Evolutionary conservation across 495 filamentous ascomycete genomes (phyloP).

Genomic region (Talaromyces trachyspermus): DNA sequence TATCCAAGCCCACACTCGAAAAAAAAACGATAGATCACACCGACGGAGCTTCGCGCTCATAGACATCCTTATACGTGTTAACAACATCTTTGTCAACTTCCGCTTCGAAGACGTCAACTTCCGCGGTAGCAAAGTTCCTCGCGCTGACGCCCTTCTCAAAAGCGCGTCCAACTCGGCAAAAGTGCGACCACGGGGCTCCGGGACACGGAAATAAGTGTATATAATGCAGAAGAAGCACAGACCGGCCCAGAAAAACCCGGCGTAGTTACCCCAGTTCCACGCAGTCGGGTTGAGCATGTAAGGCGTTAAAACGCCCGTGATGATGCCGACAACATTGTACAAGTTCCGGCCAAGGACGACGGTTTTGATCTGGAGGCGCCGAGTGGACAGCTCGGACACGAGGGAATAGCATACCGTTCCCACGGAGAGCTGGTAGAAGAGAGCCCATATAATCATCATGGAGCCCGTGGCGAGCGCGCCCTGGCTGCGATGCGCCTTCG

Average conservation of each 20-base stretch:
- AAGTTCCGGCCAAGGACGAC: constrained; percentile 62
- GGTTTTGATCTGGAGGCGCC: constrained; percentile 71
- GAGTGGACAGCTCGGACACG: constrained; percentile 66
- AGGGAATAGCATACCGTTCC: constrained; percentile 75
- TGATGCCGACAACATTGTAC: constrained; percentile 65
- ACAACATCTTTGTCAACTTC: constrained; percentile 44
- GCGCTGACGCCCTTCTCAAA: constrained; percentile 61
- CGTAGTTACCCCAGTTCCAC: constrained; percentile 69
- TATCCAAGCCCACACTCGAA: too few relatives aligned
- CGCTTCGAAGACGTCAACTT: constrained; percentile 62
- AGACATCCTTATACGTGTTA: constrained; percentile 4
- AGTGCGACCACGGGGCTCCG: constrained; percentile 61
- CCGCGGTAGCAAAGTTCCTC: constrained; percentile 57
- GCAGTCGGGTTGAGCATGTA: constrained; percentile 69
- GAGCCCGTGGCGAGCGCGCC: constrained; percentile 59
- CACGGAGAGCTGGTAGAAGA: constrained; percentile 69
- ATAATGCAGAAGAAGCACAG: constrained; percentile 66
- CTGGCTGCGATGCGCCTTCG: constrained; percentile 41
- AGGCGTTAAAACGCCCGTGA: constrained; percentile 62
- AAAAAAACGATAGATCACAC: too few relatives aligned
- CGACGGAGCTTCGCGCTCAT: too few relatives aligned
- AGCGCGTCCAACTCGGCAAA: constrained; percentile 70
- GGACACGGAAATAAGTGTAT: constrained; percentile 69
- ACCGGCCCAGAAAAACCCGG: constrained; percentile 80
- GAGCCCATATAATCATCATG: constrained; percentile 65